Evolutionary conservation across 495 filamentous ascomycete genomes (phyloP).

Genomic region (Aspergillus asperescens): DNA sequence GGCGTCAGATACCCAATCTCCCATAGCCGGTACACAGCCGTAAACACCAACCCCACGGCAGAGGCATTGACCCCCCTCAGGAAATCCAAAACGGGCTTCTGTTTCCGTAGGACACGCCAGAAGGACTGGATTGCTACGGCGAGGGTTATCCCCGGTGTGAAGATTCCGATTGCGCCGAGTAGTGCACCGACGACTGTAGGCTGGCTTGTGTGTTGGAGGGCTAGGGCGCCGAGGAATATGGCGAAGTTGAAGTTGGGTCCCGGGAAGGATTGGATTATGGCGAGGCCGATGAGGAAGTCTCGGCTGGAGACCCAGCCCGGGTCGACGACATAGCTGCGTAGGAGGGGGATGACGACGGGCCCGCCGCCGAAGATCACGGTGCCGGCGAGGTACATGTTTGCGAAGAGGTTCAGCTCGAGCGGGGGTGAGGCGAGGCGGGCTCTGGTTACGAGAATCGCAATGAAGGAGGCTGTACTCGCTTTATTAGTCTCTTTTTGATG

Average conservation of each 20-base stretch:
- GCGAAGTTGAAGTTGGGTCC: conserved; percentile 89
- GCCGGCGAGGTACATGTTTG: conserved; percentile 81
- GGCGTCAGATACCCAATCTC: conserved; percentile 66
- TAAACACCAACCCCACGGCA: conserved; percentile 75
- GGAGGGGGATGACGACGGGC: conserved; percentile 76
- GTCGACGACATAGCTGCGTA: conserved; percentile 73
- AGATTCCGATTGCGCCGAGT: conserved; percentile 67
- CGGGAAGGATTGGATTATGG: conserved; percentile 77
- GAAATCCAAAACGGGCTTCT: conserved; percentile 49
- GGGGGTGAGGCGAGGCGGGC: conserved; percentile 40
- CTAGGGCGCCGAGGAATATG: conserved; percentile 66
- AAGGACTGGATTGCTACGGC: conserved; percentile 63
- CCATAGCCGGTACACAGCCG: conserved; percentile 81
- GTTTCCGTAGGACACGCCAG: conserved; percentile 57
- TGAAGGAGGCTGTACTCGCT: conserved; percentile 43
- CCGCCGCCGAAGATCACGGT: conserved; percentile 87
- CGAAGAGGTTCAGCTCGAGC: conserved; percentile 59
- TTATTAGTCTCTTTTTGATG: too few species aligned
- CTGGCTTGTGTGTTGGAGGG: conserved; percentile 34
- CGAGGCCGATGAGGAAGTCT: conserved; percentile 78
- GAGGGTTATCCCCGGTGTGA: conserved; percentile 61
- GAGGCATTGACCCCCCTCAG: conserved; percentile 69
- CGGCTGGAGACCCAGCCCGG: conserved; percentile 73
- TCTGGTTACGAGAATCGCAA: conserved; percentile 55
- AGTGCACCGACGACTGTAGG: conserved; percentile 53